Evolutionary conservation across 805 yeast genomes (phyloP), one percentile per base, ranked within the genome.

Genomic region (Zygosaccharomyces bisporus): DNA sequence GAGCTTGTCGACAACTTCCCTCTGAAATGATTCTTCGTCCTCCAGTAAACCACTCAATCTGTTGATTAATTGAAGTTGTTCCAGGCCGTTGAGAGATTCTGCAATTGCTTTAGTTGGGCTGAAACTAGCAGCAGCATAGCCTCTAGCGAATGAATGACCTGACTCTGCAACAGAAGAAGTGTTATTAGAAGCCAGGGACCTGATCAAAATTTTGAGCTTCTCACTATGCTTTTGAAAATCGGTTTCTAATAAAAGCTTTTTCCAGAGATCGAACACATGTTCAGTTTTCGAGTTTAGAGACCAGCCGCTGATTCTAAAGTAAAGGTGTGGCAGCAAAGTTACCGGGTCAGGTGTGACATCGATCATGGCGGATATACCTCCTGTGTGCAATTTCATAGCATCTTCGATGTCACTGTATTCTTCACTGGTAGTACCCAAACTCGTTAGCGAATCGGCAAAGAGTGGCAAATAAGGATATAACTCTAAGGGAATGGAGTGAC

Each of bases 121-220:
- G 3, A 88, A 64, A 21, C 76, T 73, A 0, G 95, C 75, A 18
- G 78, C 71, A 2, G 95, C 81, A 55, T 70, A 76, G 4, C 80
- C 71, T 53, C 80, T 75, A 2, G 98, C 96, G 65, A 76, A 90
- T 1, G 82, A 69, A 60, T 93, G 97, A 0, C 99, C 99, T 44
- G 84, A 72, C 45, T 90, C 93, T 7, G 96, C 90, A 41, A 93
- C 79, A 5, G 76, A 71, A 56, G 90, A 81, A 45, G 87, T 70
- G 57, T 86, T 86, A 54, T 87, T 90, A 25, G 89, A 81, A 0
- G 86, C 83, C 56, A 83, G 63, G 32, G 83, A 76, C 56, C 84
- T 84, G 33, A 93, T 78, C 57, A 93, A 70, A 1, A 85, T 79
- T 45, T 78, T 72, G 46, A 93, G 70, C 58, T 89, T 91, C 42